Evolutionary conservation across 2,329 filamentous ascomycete genomes (phyloP).

Genomic region (Nakataea oryzae): DNA sequence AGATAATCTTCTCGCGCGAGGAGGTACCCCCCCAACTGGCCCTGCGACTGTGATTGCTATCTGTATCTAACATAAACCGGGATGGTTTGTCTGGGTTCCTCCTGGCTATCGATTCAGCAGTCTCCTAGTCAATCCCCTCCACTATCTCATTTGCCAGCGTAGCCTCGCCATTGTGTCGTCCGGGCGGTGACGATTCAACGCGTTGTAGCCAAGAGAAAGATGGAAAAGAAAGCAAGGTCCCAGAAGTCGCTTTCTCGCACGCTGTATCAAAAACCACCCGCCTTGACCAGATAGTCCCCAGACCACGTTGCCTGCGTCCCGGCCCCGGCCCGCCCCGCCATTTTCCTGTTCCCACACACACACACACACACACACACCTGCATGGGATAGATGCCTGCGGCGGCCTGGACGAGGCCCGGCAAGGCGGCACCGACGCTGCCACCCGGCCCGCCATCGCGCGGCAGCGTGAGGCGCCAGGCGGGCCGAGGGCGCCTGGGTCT

Average conservation of each 20-base stretch:
- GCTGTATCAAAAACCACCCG: conserved; percentile 22
- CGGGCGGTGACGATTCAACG: too few relatives aligned
- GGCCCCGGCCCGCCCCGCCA: conserved; percentile 13
- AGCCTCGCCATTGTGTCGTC: too few relatives aligned
- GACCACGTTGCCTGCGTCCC: conserved; percentile 17
- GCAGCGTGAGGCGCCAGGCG: too few relatives aligned
- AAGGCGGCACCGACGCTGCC: background rate
- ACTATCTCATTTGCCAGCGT: too few relatives aligned
- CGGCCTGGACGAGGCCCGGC: background rate
- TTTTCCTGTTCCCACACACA: conserved; percentile 14
- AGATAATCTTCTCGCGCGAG: background rate
- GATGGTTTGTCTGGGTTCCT: background rate
- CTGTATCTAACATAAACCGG: background rate
- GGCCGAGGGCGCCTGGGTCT: too few relatives aligned
- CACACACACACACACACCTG: too few relatives aligned
- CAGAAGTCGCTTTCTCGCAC: conserved; percentile 7
- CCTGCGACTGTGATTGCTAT: background rate
- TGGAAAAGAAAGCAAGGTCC: too few relatives aligned
- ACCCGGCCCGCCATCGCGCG: background rate
- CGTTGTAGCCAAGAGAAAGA: too few relatives aligned
- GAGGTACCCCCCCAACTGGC: too few relatives aligned
- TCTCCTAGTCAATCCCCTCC: too few relatives aligned
- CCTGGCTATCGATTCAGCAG: background rate
- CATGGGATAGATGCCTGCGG: conserved; percentile 4
- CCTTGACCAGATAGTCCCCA: conserved; percentile 15